A percentile compares a stretch with the other conserved stretches of the same genome.
These are phyloP conservation scores for Schoenoplectus triqueter DNA, from an alignment of 202 grass and related monocot species.

Conservation along the genomic window DNA sequence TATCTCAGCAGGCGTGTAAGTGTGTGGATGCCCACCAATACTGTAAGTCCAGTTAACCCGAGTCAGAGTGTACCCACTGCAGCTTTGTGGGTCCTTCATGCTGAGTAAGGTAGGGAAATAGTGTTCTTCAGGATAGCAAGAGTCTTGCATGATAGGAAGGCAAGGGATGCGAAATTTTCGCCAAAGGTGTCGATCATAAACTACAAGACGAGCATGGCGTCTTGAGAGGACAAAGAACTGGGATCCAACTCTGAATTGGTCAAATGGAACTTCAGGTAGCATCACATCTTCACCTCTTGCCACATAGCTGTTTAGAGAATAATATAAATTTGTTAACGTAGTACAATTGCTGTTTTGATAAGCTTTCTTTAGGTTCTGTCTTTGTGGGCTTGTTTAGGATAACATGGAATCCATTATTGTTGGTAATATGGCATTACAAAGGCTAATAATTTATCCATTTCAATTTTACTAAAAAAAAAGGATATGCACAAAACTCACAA, in stretches of 20 bases:
- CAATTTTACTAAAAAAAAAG: neutral
- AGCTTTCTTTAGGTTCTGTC: constrained; percentile 3
- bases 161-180: constrained; percentile 67
- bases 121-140: constrained; percentile 93
- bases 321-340: neutral
- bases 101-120: constrained; percentile 86
- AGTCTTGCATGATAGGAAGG: constrained; percentile 42
- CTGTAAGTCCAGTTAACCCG: constrained; percentile 85
- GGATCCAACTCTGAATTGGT: constrained; percentile 64
- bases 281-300: constrained; percentile 63
- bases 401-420: neutral
- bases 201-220: constrained; percentile 64
- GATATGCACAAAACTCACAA: neutral
- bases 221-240: constrained; percentile 78
- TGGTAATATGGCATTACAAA: neutral
- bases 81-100: constrained; percentile 66
- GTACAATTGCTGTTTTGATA: neutral
- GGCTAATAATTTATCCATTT: neutral
- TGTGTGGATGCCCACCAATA: constrained; percentile 68
- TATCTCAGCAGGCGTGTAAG: constrained; percentile 53
- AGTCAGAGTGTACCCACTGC: constrained; percentile 66
- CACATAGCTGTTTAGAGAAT: constrained; percentile 44
- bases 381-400: neutral
- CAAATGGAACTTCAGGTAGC: constrained; percentile 80
- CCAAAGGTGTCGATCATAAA: constrained; percentile 69